Evolutionary conservation across 2,329 filamentous ascomycete species (phyloP), one percentile per base, ranked within the genome.

Genomic region (Penicillium sp.): DNA sequence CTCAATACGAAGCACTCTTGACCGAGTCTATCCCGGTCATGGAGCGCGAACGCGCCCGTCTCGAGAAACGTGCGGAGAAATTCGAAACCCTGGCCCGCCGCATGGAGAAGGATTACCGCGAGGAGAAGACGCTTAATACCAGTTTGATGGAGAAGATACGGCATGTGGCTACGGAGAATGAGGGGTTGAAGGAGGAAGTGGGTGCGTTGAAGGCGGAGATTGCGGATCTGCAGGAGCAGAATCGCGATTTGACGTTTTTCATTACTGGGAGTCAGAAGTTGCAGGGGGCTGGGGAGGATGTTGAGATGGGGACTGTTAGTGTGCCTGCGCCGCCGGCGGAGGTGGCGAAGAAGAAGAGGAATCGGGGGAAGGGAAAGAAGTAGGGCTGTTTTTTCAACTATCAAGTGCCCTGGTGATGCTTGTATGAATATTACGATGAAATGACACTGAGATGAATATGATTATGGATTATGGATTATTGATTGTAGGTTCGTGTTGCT

Each of bases 111-210:
- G 86, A 90, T 64, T 86, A 91, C 58, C 88, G 90, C 60, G 94
- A 97, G 74, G 94, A 98, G 77, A 95, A 96, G 76, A 85, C 87
- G 15, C 87, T 98, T 54, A 90, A 88, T 55, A 88, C 92, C 65
- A 90, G 90, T 2, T 79, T 99, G 62, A 85, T 97, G 84, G 83
- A 88, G 73, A 83, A 91, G n/a, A 69, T 98, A 64, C 85, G 88
- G 63, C 88, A 90, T 65, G 75, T 91, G 17, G 81, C 84, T 43
- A 81, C 81, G 60, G 83, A 89, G 72, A 75, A 88, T 1, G 80
- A 81, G 28, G 81, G 80, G 42, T 76, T 90, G 4, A 84, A 84
- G 67, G 62, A 73, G 65, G 60, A 92, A 74, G 89, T 90, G 64
- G 83, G 80, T 39, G 91, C 96, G 65, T 77, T 96, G 45, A 53